Conservation (phyloP, 2,329 filamentous ascomycete species). For the Penicillium concentricum region DNA sequence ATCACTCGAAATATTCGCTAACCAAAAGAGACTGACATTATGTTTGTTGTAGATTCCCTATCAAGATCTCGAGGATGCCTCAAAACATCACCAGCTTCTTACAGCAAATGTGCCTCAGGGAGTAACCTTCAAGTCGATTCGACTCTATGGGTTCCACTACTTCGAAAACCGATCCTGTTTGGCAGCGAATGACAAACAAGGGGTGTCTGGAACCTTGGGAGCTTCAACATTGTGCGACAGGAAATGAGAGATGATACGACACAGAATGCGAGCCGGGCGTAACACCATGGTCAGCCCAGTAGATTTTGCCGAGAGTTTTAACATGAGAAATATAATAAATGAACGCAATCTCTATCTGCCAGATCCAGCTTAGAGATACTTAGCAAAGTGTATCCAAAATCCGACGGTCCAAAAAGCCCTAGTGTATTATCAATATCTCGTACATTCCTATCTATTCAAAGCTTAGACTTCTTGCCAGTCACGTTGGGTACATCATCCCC, state of each 20-base stretch:
- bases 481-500: slow-evolving; percentile 57
- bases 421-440: not conserved
- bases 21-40: not conserved
- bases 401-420: not conserved
- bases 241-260: not conserved
- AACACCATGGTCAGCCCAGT: too few relatives aligned
- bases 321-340: not conserved
- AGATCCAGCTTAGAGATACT: not conserved
- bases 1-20: not conserved
- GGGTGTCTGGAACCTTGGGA: too few relatives aligned
- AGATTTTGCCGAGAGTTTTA: too few relatives aligned
- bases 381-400: not conserved
- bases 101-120: too few relatives aligned
- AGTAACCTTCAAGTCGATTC: not conserved
- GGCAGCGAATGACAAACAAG: not conserved
- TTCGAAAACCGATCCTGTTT: not conserved
- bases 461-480: slow-evolving; percentile 56
- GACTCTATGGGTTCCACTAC: too few relatives aligned
- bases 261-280: too few relatives aligned
- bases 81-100: not conserved
- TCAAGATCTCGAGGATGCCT: not conserved
- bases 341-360: not conserved
- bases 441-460: slow-evolving; percentile 32
- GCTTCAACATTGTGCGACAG: not conserved
- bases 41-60: too few relatives aligned